Percentiles rank a stretch among this genome's conserved stretches.
phyloP scores from a whole-genome alignment of 208 protist genomes.

The Spironucleus salmonicida region DNA sequence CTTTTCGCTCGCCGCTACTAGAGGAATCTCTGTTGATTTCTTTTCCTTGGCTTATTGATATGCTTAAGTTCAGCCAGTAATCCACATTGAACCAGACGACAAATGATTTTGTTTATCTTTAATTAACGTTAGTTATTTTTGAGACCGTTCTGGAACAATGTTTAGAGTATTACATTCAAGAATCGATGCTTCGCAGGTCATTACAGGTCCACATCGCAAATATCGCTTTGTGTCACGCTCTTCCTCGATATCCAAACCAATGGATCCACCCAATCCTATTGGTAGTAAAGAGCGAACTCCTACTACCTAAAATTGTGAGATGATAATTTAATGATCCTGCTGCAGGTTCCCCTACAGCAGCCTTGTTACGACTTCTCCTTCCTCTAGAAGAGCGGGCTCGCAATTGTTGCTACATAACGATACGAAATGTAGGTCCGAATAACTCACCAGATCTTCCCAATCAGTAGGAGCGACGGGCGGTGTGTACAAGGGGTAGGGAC shows the following conservation, averaged over 20 bases:
- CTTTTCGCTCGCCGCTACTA: conserved; percentile 58
- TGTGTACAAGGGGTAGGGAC: conserved; percentile 61
- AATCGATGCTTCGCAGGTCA: conserved; percentile 50
- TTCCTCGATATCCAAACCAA: conserved; percentile 55
- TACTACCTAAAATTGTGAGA: conserved; percentile 12
- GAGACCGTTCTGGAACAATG: no score
- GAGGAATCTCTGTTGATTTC: conserved; percentile 57
- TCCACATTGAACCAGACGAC: conserved; percentile 45
- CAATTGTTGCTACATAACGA: conserved; percentile 41
- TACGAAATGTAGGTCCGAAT: conserved; percentile 34
- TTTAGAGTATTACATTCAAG: conserved; percentile 49
- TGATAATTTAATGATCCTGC: conserved; percentile 52
- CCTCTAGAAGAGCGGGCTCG: conserved; percentile 56
- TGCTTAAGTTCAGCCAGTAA: conserved; percentile 60
- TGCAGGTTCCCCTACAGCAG: conserved; percentile 61
- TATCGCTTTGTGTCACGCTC: conserved; percentile 57
- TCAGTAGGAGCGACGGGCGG: conserved; percentile 58
- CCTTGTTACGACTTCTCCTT: conserved; percentile 64
- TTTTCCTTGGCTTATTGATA: conserved; percentile 62
- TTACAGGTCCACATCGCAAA: conserved; percentile 54
- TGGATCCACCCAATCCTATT: conserved; percentile 54
- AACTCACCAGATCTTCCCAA: conserved; percentile 59
- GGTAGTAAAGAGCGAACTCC: conserved; percentile 38
- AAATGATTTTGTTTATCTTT: conserved; percentile 4
- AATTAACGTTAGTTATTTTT: not conserved